Conservation (phyloP, 164 flowering plant species). For the Stephania cephalantha region DNA sequence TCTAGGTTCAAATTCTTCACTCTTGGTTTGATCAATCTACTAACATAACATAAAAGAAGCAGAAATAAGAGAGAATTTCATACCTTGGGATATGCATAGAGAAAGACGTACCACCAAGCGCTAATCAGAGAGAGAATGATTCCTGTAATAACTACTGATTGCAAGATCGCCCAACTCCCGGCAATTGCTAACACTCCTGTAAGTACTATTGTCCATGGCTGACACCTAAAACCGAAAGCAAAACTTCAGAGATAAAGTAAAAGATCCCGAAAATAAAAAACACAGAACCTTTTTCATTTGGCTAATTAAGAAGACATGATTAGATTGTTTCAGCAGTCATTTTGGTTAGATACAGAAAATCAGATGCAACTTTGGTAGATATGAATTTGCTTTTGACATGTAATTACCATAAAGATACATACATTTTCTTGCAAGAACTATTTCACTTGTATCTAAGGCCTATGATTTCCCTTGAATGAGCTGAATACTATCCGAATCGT, state of each 20-base stretch:
- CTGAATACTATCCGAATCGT: too few species aligned
- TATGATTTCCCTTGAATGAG: too few species aligned
- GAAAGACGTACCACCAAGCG: conserved; percentile 91
- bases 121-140: conserved; percentile 35
- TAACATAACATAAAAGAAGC: not conserved
- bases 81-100: conserved; percentile 92
- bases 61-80: conserved; percentile 6
- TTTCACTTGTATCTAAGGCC: too few species aligned
- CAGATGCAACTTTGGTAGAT: not conserved
- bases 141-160: conserved; percentile 43
- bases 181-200: conserved; percentile 55
- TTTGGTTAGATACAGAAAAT: not conserved
- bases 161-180: conserved; percentile 67
- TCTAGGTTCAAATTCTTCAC: not conserved
- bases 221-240: conserved; percentile 54
- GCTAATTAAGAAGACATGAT: not conserved
- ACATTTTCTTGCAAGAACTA: too few species aligned
- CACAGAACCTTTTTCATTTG: not conserved
- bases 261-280: not conserved
- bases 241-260: not conserved
- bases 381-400: not conserved
- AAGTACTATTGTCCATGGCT: conserved; percentile 87
- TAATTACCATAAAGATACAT: not conserved
- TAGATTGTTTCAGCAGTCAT: not conserved
- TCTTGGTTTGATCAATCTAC: not conserved